Evolutionary conservation across 352 stramenopile species (phyloP), one percentile per base, ranked within the genome.

Genomic region (Globisporangium perplexum): DNA sequence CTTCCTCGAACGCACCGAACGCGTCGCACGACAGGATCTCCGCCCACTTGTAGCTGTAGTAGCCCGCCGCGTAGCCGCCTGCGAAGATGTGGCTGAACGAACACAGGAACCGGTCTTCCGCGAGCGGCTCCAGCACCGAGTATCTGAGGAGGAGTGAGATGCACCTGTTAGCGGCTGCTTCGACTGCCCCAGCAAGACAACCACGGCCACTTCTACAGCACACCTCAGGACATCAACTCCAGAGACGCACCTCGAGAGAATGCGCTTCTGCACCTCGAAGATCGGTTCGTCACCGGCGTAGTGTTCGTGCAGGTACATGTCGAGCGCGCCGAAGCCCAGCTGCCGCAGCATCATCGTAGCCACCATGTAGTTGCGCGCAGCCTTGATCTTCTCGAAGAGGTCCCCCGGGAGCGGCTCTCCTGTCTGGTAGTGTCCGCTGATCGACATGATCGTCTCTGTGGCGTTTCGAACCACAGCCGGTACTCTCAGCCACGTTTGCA

Each of bases 41-140:
- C 14, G 96, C 96, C 93, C 96, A 99, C 64, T 98, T 98, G 72
- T 93, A 93, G 70, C 83, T 92, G 74, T 98, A 98, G 71, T 98
- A 99, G 24, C 96, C 96, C 8, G 96, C 95, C n/a, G 93, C 84
- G 67, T 99, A 99, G 35, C 96, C 96, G 2, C 96, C 96, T 0
- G 93, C 97, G 68, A 99, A 99, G 59, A 99, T 99, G 71, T 99
- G 97, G 30, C 71, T 82, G 69, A 99, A 99, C 35, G 90, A 93
- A 67, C 96, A 98, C n/a, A 99, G 74, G 71, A 99, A 99, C 35
- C 95, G 77, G 72, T 99, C 96, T 57, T 98, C 93, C 39, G 77
- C 62, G 4, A 99, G 75, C 26, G 96, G 95, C 55, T 77, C 69
- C 50, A 97, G 65, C 17, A 98, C 90, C 18, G 88, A 92, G 54